Conservation (phyloP, 768 basidiomycete species). For the button mushroom (Agaricus bisporus) region DNA sequence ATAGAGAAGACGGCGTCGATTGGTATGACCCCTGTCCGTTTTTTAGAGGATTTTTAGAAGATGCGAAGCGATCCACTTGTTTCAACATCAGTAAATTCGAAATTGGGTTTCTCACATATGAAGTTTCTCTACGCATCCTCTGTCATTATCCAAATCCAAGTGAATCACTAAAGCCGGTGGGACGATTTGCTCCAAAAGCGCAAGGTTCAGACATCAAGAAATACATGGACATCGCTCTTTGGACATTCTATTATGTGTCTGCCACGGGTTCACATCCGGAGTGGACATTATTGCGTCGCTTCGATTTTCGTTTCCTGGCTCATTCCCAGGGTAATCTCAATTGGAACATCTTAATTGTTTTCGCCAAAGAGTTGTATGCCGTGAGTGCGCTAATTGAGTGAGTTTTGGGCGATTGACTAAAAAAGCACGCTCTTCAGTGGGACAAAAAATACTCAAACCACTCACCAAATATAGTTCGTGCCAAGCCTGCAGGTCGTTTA, state of each 20-base stretch:
- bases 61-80: no score
- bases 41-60: no score
- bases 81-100: no score
- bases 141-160: no score
- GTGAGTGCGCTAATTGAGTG: not conserved
- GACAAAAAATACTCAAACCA: not conserved
- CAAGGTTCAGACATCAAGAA: no score
- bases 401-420: not conserved
- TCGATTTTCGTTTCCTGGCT: not conserved
- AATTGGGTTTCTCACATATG: no score
- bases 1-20: no score
- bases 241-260: not conserved
- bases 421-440: not conserved
- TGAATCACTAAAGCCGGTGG: no score
- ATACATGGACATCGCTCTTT: not conserved
- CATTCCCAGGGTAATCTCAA: not conserved
- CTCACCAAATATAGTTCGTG: not conserved
- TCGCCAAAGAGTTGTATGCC: not conserved
- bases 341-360: not conserved
- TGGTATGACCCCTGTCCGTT: no score
- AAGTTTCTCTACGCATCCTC: no score
- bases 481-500: not conserved
- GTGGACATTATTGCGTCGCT: not conserved
- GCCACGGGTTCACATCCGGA: not conserved
- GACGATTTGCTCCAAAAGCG: no score